A percentile compares a stretch with the other conserved stretches of the same genome.
phyloP scores from a whole-genome alignment of 768 basidiomycete species.

The Exidia glandulosa region DNA sequence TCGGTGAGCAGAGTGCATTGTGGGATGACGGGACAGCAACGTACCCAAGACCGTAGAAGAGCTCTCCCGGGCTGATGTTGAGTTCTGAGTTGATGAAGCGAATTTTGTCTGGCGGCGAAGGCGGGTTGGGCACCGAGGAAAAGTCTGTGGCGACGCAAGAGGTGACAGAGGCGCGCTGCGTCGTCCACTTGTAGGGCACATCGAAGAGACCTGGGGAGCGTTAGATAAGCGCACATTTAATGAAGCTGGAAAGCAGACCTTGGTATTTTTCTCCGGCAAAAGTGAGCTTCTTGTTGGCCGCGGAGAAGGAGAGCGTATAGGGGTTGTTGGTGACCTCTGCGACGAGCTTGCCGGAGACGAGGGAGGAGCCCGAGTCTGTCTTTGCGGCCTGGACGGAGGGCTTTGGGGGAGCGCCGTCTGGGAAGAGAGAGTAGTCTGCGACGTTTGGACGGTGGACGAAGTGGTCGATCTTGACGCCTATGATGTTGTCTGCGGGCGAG shows the following conservation, averaged over 20 bases:
- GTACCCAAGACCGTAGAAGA: conserved; percentile 23
- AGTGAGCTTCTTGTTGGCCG: conserved; percentile 6
- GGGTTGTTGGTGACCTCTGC: conserved; percentile 49
- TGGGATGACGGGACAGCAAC: no score
- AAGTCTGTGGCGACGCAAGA: conserved; percentile 46
- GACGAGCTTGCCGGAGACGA: conserved; percentile 38
- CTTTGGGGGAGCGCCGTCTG: conserved; percentile 38
- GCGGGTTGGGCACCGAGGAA: conserved; percentile 45
- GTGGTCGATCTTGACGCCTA: conserved; percentile 19
- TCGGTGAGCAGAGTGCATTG: no score
- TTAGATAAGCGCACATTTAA: conserved; percentile 10
- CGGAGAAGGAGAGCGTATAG: conserved; percentile 42
- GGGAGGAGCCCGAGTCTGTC: conserved; percentile 15
- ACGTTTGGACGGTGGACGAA: conserved; percentile 17
- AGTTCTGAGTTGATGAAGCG: conserved; percentile 23
- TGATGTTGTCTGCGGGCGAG: conserved; percentile 19
- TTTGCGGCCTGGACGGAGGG: conserved; percentile 30
- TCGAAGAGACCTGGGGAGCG: conserved; percentile 15
- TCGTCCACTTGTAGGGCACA: conserved; percentile 16
- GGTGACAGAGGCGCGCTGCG: conserved; percentile 12
- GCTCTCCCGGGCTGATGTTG: conserved; percentile 20
- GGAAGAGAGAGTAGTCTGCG: conserved; percentile 45
- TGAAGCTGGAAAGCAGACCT: conserved; percentile 4
- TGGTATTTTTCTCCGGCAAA: conserved; percentile 8
- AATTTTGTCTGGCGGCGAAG: conserved; percentile 23